Conservation (phyloP, 2,329 filamentous ascomycete genomes). For the Chrysosphaeria jannelii region DNA sequence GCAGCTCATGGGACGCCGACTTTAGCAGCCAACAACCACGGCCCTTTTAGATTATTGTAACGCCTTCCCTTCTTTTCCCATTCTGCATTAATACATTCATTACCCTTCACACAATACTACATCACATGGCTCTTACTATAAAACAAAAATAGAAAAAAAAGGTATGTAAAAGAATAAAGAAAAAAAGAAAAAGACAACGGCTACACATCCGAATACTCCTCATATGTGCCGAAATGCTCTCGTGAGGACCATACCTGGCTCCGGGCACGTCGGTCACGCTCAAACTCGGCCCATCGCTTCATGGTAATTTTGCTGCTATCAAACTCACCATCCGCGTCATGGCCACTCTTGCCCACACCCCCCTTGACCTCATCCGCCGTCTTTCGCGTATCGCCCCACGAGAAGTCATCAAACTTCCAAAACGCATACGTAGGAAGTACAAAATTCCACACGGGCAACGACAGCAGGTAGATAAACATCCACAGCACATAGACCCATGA, state of each 20-base stretch:
- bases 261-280: constrained; percentile 27
- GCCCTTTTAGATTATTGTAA: constrained; percentile 1
- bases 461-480: constrained; percentile 90
- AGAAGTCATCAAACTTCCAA: constrained; percentile 99
- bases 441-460: constrained; percentile 93
- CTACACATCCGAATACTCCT: constrained; percentile 20
- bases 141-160: not conserved
- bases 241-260: constrained; percentile 19
- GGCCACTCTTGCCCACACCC: constrained; percentile 57
- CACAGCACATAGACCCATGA: constrained; percentile 74
- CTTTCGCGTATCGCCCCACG: constrained; percentile 93
- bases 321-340: constrained; percentile 82
- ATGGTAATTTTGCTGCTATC: constrained; percentile 98
- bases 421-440: constrained; percentile 79
- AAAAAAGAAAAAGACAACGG: constrained; percentile 1
- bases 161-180: not conserved
- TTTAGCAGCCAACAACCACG: constrained; percentile 5
- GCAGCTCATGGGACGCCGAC: constrained; percentile 1
- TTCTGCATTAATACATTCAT: not conserved
- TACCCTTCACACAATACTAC: not conserved
- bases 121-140: not conserved
- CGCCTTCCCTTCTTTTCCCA: not conserved
- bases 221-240: constrained; percentile 18
- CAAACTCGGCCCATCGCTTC: constrained; percentile 96
- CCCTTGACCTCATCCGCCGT: constrained; percentile 59